Evolutionary conservation across 2,329 filamentous ascomycete species (phyloP).

Genomic region (Aspergillus sp.): DNA sequence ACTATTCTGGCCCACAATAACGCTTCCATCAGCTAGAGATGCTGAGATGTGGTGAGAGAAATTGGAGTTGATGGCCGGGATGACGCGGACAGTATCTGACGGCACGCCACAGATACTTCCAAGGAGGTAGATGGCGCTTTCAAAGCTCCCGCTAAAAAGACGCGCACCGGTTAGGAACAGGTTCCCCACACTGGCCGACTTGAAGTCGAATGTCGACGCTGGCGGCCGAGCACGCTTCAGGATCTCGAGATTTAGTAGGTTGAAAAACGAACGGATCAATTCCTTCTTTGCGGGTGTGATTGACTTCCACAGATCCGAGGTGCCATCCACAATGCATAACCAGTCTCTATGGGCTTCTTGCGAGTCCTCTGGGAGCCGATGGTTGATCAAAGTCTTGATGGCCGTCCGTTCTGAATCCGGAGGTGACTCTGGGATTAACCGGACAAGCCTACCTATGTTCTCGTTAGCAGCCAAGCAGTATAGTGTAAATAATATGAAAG

Average conservation of each 20-base stretch:
- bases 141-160: conserved; percentile 85
- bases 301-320: conserved; percentile 64
- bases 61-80: conserved; percentile 89
- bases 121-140: conserved; percentile 84
- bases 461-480: too few species aligned
- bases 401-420: conserved; percentile 59
- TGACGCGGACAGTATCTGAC: conserved; percentile 59
- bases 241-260: conserved; percentile 68
- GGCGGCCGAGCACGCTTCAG: conserved; percentile 64
- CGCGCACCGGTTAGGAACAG: conserved; percentile 76
- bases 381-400: conserved; percentile 78
- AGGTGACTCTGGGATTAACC: conserved; percentile 66
- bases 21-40: conserved; percentile 62
- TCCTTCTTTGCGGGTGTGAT: conserved; percentile 66
- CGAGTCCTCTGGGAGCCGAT: conserved; percentile 62
- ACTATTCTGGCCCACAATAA: conserved; percentile 85
- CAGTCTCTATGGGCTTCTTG: conserved; percentile 64
- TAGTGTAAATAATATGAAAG: neutral
- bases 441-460: conserved; percentile 66
- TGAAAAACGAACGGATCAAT: conserved; percentile 68
- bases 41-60: conserved; percentile 93
- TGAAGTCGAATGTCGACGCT: conserved; percentile 67
- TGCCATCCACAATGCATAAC: conserved; percentile 80
- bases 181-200: conserved; percentile 67
- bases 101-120: conserved; percentile 81